phyloP scores from a whole-genome alignment of 148 eudicot species.

The Chenopodium berlandieri region DNA sequence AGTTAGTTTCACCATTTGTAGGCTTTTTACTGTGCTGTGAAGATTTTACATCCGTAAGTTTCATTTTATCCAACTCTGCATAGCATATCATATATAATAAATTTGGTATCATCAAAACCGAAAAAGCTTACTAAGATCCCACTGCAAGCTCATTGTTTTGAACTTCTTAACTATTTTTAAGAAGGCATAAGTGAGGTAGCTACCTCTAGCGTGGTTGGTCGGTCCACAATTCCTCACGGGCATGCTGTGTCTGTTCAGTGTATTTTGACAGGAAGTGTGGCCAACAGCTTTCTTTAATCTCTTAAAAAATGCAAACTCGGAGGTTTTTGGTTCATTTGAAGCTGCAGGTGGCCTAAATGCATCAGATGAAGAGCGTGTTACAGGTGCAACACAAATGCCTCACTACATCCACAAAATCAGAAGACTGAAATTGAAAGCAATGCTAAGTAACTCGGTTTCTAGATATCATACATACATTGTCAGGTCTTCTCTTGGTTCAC shows the following conservation, averaged over 20 bases:
- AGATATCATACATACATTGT: conserved; percentile 22
- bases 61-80: conserved; percentile 32
- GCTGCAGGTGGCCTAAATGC: conserved; percentile 19
- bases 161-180: not conserved
- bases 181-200: conserved; percentile 15
- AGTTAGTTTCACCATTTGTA: conserved; percentile 15
- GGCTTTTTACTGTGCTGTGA: conserved; percentile 23
- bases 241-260: conserved; percentile 24
- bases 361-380: conserved; percentile 21
- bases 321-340: conserved; percentile 56
- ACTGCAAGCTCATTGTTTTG: not conserved
- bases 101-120: conserved; percentile 1
- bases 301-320: conserved; percentile 78
- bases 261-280: conserved; percentile 17
- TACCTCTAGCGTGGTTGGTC: conserved; percentile 37
- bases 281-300: conserved; percentile 50
- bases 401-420: not conserved
- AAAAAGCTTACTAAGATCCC: not conserved
- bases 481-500: conserved; percentile 30
- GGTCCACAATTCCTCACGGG: conserved; percentile 24
- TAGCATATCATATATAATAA: conserved; percentile 3
- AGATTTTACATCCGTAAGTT: conserved; percentile 21
- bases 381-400: not conserved
- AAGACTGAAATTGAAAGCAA: not conserved
- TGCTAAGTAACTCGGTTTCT: not conserved